Evolutionary conservation across 768 basidiomycete genomes (phyloP), one percentile per base, ranked within the genome.

Genomic region (Suillus fuscotomentosus): DNA sequence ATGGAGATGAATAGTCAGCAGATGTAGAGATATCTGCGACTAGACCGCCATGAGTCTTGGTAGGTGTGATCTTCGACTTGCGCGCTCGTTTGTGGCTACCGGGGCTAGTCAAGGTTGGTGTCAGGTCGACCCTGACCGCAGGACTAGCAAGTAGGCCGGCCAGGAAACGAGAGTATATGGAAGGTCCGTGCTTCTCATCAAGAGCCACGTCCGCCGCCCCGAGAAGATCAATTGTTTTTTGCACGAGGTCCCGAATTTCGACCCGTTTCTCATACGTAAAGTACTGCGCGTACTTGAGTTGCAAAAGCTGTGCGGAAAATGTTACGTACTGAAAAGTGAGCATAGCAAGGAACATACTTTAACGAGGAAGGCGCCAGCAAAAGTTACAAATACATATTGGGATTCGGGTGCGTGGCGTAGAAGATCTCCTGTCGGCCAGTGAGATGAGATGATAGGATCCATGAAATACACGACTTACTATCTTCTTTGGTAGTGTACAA

Each of bases 101-200:
- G 5, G 56, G 56, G 39, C 17, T 59, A 3, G 3, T 42, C 36
- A 10, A 20, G 31, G 31, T 10, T 53, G 24, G 39, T 41, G 24
- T 27, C 39, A 59, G 39, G 39, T 59, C 39, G 17, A 59, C 17
- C 10, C 24, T 41, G 39, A 59, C 56, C 3, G 17, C 24, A 24
- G 56, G 56, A 27, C 83, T 83, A 17, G 84, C 84, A 9, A 94
- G 81, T 5, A 94, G 81, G 42, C 87, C 86, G 51, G 85, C 84
- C 54, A 95, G 80, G 83, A 94, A 94, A 56, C 86, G 87, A 0
- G 92, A 86, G 73, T 92, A 94, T 6, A 94, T 78, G 72, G 87
- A 89, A 1, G 92, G 92, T 0, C 89, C 90, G 70, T 94, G 92
- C 20, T 87, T 87, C 34, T 91, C 88, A 75, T 95, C 93, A 64